phyloP scores from a whole-genome alignment of 2,329 filamentous ascomycete species.

The Colletotrichum sp. region DNA sequence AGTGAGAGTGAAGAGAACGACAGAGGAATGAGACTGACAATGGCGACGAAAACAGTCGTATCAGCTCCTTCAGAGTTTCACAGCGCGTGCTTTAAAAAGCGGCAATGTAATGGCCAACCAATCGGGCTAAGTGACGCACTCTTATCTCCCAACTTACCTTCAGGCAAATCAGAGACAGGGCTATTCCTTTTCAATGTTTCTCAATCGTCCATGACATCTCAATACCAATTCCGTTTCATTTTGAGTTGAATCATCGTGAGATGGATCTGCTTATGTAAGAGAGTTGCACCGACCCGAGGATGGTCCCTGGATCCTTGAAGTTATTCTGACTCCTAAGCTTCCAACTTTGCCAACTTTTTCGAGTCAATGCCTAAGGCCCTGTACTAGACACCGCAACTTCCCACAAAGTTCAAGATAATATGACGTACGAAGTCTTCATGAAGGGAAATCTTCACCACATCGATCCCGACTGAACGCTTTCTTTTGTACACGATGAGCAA shows the following conservation, averaged over 20 bases:
- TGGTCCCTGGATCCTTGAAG: background rate
- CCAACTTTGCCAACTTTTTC: slow-evolving; percentile 7
- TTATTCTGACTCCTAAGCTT: background rate
- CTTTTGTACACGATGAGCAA: background rate
- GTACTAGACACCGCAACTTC: too few relatives aligned
- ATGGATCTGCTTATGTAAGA: background rate
- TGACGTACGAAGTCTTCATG: background rate
- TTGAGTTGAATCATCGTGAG: too few relatives aligned
- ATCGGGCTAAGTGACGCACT: accelerated
- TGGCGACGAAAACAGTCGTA: too few relatives aligned
- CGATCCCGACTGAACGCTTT: background rate
- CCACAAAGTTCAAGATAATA: background rate
- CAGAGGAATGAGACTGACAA: too few relatives aligned
- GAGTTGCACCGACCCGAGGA: background rate
- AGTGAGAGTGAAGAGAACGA: too few relatives aligned
- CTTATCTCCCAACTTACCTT: accelerated
- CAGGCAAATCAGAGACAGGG: background rate
- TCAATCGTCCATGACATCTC: background rate
- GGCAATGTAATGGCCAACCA: too few relatives aligned
- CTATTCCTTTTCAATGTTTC: accelerated
- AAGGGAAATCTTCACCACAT: background rate
- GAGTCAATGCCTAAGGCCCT: background rate
- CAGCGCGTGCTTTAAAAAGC: too few relatives aligned
- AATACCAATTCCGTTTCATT: background rate
- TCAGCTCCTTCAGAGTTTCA: too few relatives aligned